Percentiles rank a stretch among this genome's conserved stretches.
Evolutionary conservation across 83 land plant species (phyloP).

Genomic region (Picea mariana): DNA sequence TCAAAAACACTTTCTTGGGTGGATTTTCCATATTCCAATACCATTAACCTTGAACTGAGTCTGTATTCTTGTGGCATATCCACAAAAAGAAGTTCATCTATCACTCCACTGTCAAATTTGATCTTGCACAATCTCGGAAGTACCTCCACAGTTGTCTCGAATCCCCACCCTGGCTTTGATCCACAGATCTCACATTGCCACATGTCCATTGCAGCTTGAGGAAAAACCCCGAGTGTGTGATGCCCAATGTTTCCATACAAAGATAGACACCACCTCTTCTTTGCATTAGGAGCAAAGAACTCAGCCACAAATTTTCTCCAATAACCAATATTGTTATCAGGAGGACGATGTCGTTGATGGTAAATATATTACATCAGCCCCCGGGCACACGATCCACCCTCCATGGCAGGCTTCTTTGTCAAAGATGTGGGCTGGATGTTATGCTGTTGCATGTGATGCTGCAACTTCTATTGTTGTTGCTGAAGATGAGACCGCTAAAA

Average conservation of each 20-base stretch:
- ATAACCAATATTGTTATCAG: constrained; percentile 74
- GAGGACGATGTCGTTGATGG: constrained; percentile 41
- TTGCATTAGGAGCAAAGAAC: constrained; percentile 85
- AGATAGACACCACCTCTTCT: constrained; percentile 93
- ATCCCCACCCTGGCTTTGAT: constrained; percentile 68
- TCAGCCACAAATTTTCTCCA: constrained; percentile 92
- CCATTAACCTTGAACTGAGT: constrained; percentile 40
- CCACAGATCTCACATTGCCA: constrained; percentile 88
- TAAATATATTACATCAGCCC: constrained; percentile 49
- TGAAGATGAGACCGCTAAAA: constrained; percentile 27
- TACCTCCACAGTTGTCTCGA: constrained; percentile 69
- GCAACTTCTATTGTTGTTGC: constrained; percentile 22
- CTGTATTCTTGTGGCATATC: constrained; percentile 48
- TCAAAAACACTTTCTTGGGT: constrained; percentile 85
- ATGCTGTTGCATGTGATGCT: constrained; percentile 24
- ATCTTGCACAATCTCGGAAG: constrained; percentile 62
- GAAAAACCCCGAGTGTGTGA: constrained; percentile 60
- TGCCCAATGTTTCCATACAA: constrained; percentile 58
- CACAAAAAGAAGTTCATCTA: constrained; percentile 60
- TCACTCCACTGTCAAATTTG: constrained; percentile 63
- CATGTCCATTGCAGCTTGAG: constrained; percentile 54
- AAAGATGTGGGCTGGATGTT: constrained; percentile 31
- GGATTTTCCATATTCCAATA: constrained; percentile 48
- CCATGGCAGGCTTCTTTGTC: constrained; percentile 39
- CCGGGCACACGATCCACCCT: constrained; percentile 60